Conservation (phyloP, 1,284 basidiomycete species). For the Coniferiporia sulphurascens region DNA sequence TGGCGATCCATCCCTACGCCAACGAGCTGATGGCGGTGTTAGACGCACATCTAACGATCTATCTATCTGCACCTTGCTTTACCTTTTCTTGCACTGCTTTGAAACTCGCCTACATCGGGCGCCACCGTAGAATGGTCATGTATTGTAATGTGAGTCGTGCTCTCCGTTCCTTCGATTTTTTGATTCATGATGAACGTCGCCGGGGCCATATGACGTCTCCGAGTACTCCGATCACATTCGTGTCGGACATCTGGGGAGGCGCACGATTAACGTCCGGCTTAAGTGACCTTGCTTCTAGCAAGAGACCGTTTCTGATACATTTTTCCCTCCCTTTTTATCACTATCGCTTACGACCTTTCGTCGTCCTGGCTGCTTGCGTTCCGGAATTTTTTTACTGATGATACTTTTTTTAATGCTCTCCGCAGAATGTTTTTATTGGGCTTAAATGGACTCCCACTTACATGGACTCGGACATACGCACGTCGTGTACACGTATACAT, state of each 20-base stretch:
- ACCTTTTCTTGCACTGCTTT: neutral
- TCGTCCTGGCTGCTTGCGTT: no score
- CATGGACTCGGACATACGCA: no score
- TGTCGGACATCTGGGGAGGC: constrained; percentile 36
- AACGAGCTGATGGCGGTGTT: neutral
- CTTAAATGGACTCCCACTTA: no score
- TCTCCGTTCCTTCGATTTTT: constrained; percentile 12
- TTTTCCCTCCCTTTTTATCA: neutral
- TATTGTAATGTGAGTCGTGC: constrained; percentile 25
- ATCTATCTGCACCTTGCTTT: neutral
- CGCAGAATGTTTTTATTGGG: no score
- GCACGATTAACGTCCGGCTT: constrained; percentile 53
- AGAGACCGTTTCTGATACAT: neutral
- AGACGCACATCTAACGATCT: neutral
- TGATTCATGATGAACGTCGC: constrained; percentile 53
- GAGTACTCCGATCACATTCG: constrained; percentile 23
- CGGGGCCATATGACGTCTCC: constrained; percentile 79
- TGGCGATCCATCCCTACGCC: neutral
- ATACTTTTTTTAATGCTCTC: no score
- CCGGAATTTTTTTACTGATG: no score
- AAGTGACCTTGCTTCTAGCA: neutral
- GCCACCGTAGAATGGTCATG: neutral
- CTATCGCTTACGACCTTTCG: neutral
- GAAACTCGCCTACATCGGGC: neutral
- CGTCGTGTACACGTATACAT: no score